phyloP scores from a whole-genome alignment of 2,329 filamentous ascomycete species.

The Thielaviopsis euricoi region DNA sequence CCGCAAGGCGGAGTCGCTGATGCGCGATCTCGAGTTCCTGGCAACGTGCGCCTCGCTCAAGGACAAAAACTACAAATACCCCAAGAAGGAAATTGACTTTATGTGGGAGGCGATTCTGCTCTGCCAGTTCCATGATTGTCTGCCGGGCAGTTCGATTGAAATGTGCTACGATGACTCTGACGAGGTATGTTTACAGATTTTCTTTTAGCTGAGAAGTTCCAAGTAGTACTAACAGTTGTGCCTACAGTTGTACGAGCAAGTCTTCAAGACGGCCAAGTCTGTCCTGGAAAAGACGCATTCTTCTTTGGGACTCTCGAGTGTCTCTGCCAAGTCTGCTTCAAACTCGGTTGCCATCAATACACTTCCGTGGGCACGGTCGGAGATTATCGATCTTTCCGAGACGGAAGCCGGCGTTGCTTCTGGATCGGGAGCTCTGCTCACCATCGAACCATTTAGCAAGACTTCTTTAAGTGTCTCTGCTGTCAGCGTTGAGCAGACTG shows the following conservation, averaged over 20 bases:
- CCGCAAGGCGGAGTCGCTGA: slow-evolving; percentile 64
- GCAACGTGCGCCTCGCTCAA: slow-evolving; percentile 72
- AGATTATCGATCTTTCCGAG: slow-evolving; percentile 49
- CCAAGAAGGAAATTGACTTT: slow-evolving; percentile 79
- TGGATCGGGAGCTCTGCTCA: slow-evolving; percentile 36
- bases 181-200: slow-evolving; percentile 40
- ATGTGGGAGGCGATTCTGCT: slow-evolving; percentile 91
- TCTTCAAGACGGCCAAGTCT: slow-evolving; percentile 61
- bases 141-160: slow-evolving; percentile 87
- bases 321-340: slow-evolving; percentile 23
- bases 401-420: slow-evolving; percentile 36
- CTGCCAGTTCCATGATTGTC: slow-evolving; percentile 94
- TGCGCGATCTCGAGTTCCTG: slow-evolving; percentile 76
- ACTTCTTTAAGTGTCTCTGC: slow-evolving; percentile 30
- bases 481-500: slow-evolving; percentile 28
- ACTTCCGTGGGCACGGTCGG: slow-evolving; percentile 66
- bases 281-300: slow-evolving; percentile 54
- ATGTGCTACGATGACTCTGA: slow-evolving; percentile 98
- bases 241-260: slow-evolving; percentile 54
- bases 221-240: slow-evolving; percentile 14
- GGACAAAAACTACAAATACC: slow-evolving; percentile 64
- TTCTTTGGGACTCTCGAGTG: slow-evolving; percentile 44
- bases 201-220: background rate
- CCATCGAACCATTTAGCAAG: slow-evolving; percentile 32
- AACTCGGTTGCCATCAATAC: slow-evolving; percentile 61